These are phyloP conservation scores for Lachancea sp. DNA, from an alignment of 805 yeast genomes.

Conservation along the genomic window DNA sequence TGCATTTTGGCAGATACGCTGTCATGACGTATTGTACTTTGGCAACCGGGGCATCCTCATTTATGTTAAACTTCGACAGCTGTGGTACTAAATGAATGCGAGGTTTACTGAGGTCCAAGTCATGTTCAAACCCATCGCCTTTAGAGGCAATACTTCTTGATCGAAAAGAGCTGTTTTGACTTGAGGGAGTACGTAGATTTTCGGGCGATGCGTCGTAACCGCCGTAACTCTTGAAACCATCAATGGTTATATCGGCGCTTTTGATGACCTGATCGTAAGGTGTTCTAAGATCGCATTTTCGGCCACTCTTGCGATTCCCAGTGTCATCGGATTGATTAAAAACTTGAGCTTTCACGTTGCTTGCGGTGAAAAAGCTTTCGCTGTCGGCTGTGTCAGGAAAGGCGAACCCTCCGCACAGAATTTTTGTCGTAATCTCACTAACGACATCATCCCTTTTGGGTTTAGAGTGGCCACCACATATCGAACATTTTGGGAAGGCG, in stretches of 20 bases:
- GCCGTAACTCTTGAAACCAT: slow-evolving; percentile 23
- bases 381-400: background rate
- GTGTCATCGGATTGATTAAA: background rate
- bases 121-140: background rate
- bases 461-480: slow-evolving; percentile 21
- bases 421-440: slow-evolving; percentile 22
- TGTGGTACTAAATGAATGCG: slow-evolving; percentile 19
- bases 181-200: background rate
- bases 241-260: slow-evolving; percentile 26
- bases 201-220: background rate
- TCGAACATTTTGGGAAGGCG: slow-evolving; percentile 24
- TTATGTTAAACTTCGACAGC: slow-evolving; percentile 16
- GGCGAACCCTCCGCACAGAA: slow-evolving; percentile 7
- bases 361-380: background rate
- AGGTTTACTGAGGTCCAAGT: slow-evolving; percentile 4
- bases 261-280: slow-evolving; percentile 28
- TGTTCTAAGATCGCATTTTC: slow-evolving; percentile 12
- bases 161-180: background rate
- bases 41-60: slow-evolving; percentile 7
- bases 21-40: slow-evolving; percentile 18
- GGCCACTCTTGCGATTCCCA: background rate
- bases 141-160: background rate
- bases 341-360: background rate
- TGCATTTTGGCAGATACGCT: slow-evolving; percentile 7
- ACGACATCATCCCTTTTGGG: slow-evolving; percentile 28